Evolutionary conservation across 2,329 filamentous ascomycete species (phyloP).

Genomic region (Clonostachys rhizophaga): DNA sequence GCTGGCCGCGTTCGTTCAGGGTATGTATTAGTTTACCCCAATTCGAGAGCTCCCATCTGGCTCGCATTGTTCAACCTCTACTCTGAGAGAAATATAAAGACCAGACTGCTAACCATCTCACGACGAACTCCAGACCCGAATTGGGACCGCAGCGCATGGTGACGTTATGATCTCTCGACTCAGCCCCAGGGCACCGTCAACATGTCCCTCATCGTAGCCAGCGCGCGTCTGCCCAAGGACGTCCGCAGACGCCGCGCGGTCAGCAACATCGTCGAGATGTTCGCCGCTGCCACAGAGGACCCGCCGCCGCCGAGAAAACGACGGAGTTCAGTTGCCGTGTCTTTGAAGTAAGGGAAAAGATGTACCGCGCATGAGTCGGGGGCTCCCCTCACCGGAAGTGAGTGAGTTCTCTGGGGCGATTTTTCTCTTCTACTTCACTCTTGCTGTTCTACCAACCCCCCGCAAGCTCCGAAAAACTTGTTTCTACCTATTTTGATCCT

Average conservation of each 20-base stretch:
- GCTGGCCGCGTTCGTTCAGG: constrained; percentile 92
- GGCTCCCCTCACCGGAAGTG: too few species aligned
- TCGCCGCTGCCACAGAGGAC: neutral
- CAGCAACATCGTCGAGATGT: neutral
- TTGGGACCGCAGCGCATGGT: constrained; percentile 92
- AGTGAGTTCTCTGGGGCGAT: too few species aligned
- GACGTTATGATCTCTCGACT: constrained; percentile 19
- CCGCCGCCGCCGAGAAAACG: neutral
- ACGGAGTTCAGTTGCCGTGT: too few species aligned
- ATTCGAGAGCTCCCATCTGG: too few species aligned
- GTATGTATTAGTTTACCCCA: constrained; percentile 37
- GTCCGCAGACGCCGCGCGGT: neutral
- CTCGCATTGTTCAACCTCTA: neutral
- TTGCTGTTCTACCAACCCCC: too few species aligned
- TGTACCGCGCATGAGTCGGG: too few species aligned
- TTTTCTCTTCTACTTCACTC: too few species aligned
- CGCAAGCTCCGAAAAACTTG: too few species aligned
- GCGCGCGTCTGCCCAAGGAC: neutral
- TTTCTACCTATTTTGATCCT: too few species aligned
- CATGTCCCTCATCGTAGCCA: constrained; percentile 2
- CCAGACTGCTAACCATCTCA: neutral
- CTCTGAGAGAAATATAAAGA: neutral
- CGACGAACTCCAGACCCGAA: constrained; percentile 57
- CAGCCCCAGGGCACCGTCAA: neutral
- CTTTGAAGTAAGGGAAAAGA: too few species aligned